Conservation (phyloP, 2,329 filamentous ascomycete species). For the Sarocladiaceae sp. region DNA sequence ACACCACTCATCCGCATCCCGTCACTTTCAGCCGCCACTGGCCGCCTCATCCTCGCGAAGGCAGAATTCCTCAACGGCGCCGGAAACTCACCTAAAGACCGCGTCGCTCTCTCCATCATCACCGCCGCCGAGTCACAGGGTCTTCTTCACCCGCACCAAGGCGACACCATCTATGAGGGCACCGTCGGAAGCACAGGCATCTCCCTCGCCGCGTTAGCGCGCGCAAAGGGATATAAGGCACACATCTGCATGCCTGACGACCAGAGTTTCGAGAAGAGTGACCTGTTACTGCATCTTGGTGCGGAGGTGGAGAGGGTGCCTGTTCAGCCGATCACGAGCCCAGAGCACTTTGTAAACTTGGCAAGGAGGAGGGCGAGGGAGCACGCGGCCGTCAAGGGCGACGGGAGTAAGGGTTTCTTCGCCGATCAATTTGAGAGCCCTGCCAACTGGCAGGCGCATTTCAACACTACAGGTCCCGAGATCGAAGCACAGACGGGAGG, state of each 20-base stretch:
- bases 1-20: slow-evolving; percentile 84
- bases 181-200: slow-evolving; percentile 96
- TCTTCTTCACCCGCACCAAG: slow-evolving; percentile 68
- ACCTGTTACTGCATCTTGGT: slow-evolving; percentile 81
- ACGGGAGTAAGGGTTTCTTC: slow-evolving; percentile 76
- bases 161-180: slow-evolving; percentile 95
- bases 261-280: slow-evolving; percentile 80
- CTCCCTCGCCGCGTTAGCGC: slow-evolving; percentile 80
- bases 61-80: slow-evolving; percentile 95
- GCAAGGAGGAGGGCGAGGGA: slow-evolving; percentile 69
- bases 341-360: slow-evolving; percentile 89
- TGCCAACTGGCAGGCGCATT: slow-evolving; percentile 85
- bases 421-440: slow-evolving; percentile 92
- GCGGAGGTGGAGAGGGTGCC: slow-evolving; percentile 87
- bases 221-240: slow-evolving; percentile 82
- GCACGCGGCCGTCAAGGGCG: slow-evolving; percentile 53
- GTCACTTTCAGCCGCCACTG: slow-evolving; percentile 78
- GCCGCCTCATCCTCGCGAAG: slow-evolving; percentile 85
- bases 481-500: slow-evolving; percentile 75
- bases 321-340: slow-evolving; percentile 89
- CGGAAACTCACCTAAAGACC: slow-evolving; percentile 88
- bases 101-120: slow-evolving; percentile 89
- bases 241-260: slow-evolving; percentile 98
- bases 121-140: slow-evolving; percentile 71
- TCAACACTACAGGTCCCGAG: slow-evolving; percentile 78